Conservation (phyloP, 257 asterid species). For the Striga asiatica region DNA sequence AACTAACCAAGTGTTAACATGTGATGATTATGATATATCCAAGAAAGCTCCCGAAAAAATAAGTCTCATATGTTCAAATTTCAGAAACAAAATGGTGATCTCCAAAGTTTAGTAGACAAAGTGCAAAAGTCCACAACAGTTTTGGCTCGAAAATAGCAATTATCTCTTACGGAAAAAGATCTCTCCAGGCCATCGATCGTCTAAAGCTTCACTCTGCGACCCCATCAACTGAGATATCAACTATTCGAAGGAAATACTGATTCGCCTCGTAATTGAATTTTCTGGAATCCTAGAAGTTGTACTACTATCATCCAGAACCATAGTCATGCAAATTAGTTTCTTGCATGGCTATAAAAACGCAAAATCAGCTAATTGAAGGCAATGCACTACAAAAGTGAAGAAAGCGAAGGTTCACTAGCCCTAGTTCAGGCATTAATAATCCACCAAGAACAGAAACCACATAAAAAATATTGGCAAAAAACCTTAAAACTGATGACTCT, state of each 20-base stretch:
- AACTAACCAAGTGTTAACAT: neutral
- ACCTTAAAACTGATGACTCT: slow-evolving; percentile 1
- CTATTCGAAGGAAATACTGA: neutral
- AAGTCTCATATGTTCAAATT: neutral
- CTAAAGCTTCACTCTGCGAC: neutral
- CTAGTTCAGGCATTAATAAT: neutral
- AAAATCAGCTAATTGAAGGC: neutral
- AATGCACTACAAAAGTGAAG: slow-evolving; percentile 3
- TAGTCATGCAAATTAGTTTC: neutral
- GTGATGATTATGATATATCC: neutral
- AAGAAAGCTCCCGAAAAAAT: neutral
- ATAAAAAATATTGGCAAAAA: slow-evolving; percentile 1
- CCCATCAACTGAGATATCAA: neutral
- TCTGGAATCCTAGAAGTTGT: neutral
- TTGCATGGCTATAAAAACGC: neutral
- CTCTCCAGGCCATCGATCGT: neutral
- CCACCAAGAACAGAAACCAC: neutral
- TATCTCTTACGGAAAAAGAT: neutral
- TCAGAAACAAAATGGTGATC: neutral
- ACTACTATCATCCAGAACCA: neutral
- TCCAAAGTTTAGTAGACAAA: neutral
- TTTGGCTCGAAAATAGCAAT: neutral
- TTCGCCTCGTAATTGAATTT: neutral
- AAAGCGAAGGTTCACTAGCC: neutral
- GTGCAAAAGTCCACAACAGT: neutral